A percentile compares a stretch with the other conserved stretches of the same genome.
Conservation (phyloP, 1,139 yeast species). For the Candida mesenterica region DNA sequence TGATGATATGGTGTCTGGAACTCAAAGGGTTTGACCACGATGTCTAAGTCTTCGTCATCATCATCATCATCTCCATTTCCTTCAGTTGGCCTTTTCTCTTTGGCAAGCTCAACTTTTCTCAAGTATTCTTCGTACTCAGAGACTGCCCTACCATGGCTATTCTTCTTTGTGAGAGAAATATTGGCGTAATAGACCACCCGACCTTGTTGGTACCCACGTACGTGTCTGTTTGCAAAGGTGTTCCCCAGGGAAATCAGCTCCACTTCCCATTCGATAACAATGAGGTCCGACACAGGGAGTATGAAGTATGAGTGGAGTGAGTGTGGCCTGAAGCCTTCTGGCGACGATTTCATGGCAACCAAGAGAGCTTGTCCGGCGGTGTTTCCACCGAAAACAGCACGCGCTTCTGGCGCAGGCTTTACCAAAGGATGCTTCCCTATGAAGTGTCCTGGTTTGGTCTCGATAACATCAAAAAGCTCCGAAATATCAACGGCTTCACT, state of each 20-base stretch:
- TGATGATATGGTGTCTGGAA: slow-evolving; percentile 40
- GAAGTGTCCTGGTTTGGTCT: slow-evolving; percentile 22
- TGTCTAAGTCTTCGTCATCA: slow-evolving; percentile 27
- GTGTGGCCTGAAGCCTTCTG: slow-evolving; percentile 38
- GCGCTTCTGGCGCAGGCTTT: slow-evolving; percentile 30
- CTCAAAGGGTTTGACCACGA: slow-evolving; percentile 30
- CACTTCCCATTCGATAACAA: slow-evolving; percentile 20
- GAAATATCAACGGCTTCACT: slow-evolving; percentile 12
- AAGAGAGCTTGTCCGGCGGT: slow-evolving; percentile 41
- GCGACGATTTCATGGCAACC: slow-evolving; percentile 34
- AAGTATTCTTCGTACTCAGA: slow-evolving; percentile 26
- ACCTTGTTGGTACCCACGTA: slow-evolving; percentile 55
- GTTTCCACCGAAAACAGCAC: slow-evolving; percentile 46
- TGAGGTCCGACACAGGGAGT: slow-evolving; percentile 23
- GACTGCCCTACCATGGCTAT: slow-evolving; percentile 25
- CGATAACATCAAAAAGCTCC: slow-evolving; percentile 22
- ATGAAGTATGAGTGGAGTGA: slow-evolving; percentile 43
- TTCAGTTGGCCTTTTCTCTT: slow-evolving; percentile 5
- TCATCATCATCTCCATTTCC: slow-evolving; percentile 26
- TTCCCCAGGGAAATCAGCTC: slow-evolving; percentile 49
- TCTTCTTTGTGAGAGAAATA: slow-evolving; percentile 47
- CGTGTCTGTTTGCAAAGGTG: slow-evolving; percentile 57
- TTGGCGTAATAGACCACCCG: slow-evolving; percentile 51
- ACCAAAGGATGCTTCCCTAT: slow-evolving; percentile 31
- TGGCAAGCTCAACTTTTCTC: slow-evolving; percentile 11